These are phyloP conservation scores for Sphaerobolus stellatus DNA, from an alignment of 1,284 basidiomycete genomes.

Conservation along the genomic window DNA sequence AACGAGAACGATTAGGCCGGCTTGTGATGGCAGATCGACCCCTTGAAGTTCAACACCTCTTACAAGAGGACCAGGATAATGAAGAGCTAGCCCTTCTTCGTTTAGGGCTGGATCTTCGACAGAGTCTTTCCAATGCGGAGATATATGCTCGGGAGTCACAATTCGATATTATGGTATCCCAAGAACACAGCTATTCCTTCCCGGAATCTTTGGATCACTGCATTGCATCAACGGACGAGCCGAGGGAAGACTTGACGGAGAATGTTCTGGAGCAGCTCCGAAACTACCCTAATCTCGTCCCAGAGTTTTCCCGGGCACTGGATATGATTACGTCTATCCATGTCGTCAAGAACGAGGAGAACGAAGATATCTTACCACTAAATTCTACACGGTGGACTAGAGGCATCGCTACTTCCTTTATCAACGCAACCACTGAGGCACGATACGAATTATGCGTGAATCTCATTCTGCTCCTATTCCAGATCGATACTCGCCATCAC, in stretches of 20 bases:
- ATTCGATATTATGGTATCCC: slow-evolving; percentile 62
- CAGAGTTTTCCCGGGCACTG: slow-evolving; percentile 53
- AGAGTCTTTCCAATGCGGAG: slow-evolving; percentile 54
- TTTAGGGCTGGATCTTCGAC: slow-evolving; percentile 58
- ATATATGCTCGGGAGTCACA: slow-evolving; percentile 57
- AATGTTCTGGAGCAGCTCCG: slow-evolving; percentile 34
- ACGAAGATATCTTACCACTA: slow-evolving; percentile 57
- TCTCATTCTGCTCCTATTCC: slow-evolving; percentile 68
- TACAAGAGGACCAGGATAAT: slow-evolving; percentile 11
- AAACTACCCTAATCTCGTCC: slow-evolving; percentile 54
- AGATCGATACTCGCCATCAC: slow-evolving; percentile 59
- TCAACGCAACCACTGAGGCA: slow-evolving; percentile 59
- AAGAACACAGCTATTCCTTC: slow-evolving; percentile 73
- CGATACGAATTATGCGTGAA: slow-evolving; percentile 71
- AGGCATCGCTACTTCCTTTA: slow-evolving; percentile 61
- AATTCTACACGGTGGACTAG: slow-evolving; percentile 58
- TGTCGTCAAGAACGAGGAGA: slow-evolving; percentile 71
- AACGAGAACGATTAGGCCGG: slow-evolving; percentile 73
- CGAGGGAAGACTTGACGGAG: neutral
- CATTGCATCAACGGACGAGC: slow-evolving; percentile 5
- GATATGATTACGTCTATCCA: slow-evolving; percentile 71
- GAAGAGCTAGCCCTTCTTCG: slow-evolving; percentile 40
- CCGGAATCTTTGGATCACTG: slow-evolving; percentile 56
- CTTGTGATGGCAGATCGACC: slow-evolving; percentile 68
- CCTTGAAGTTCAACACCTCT: slow-evolving; percentile 50